Conservation (phyloP, 352 stramenopile genomes). For the Aphanomyces astaci region DNA sequence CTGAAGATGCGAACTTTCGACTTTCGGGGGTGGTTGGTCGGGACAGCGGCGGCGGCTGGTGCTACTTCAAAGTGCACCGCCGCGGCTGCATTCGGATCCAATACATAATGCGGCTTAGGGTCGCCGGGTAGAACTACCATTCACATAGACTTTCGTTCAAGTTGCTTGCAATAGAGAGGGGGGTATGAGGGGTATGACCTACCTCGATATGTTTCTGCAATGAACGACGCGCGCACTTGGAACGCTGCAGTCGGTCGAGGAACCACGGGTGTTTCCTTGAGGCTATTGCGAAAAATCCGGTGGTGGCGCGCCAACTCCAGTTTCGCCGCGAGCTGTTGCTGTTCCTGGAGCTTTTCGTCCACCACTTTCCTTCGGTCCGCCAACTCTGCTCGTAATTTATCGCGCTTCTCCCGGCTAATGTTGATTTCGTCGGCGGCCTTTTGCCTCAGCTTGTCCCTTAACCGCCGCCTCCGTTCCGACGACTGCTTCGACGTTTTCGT, state of each 20-base stretch:
- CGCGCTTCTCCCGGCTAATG: neutral
- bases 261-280: neutral
- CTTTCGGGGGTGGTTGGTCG: neutral
- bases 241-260: neutral
- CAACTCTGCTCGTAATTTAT: neutral
- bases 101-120: neutral
- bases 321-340: constrained; percentile 3
- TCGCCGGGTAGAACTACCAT: neutral
- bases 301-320: neutral
- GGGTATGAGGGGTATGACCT: too few relatives aligned
- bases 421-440: neutral
- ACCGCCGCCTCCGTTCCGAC: neutral
- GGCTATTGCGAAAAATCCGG: constrained; percentile 10
- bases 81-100: neutral
- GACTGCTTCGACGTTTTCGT: neutral
- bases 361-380: neutral
- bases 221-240: neutral
- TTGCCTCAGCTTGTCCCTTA: neutral
- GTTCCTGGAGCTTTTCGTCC: neutral
- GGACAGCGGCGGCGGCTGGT: neutral
- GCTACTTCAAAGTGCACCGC: neutral
- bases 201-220: constrained; percentile 11
- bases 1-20: neutral
- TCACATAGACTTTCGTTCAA: too few relatives aligned
- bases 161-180: too few relatives aligned